Evolutionary conservation across 208 protist species (phyloP), one percentile per base, ranked within the genome.

Genomic region (Acanthamoeba royreba): DNA sequence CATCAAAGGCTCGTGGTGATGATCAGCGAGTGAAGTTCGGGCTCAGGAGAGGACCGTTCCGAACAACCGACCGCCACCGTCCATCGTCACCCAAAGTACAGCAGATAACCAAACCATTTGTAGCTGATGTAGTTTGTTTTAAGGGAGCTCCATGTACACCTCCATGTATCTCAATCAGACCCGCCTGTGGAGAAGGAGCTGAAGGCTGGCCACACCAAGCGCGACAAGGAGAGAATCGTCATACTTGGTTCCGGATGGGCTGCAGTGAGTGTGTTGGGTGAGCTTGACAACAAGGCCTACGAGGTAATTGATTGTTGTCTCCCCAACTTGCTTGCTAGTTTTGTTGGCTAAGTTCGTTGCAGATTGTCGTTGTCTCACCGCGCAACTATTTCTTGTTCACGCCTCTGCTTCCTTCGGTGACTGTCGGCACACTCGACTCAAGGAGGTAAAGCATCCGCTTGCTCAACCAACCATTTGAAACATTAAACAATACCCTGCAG

Each of bases 351-450:
- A 58, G 7, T 17, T 15, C 7, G 53, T 3, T 4, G 22, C 7
- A 87, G 77, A 25, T 92, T 1, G 52, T 77, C 13, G 53, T 92
- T 1, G 86, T 92, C 9, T 79, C 58, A 4, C 95, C 96, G 19
- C 94, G 95, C 2, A 96, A 97, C 92, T 94, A 97, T 66, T 97
- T 97, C 53, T 72, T 97, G 43, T 96, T 97, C 87, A 97, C 96
- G 8, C 96, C 96, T 28, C 93, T 97, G 4, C 83, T 97, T 13
- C 87, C 94, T 19, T 91, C 53, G 28, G 66, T 81, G n/a, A 49
- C 77, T 22, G 77, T 58, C 1, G 42, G 42, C 35, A 92, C 92
- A 7, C 66, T 77, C 1, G 66, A 77, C 61, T 38, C 61, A 1
- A 72, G 28, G 61, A 38, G n/a, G 61, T 72, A 83, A 72, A n/a